These are phyloP conservation scores for Lasiosphaeria ovina DNA, from an alignment of 495 filamentous ascomycete species.

Conservation along the genomic window DNA sequence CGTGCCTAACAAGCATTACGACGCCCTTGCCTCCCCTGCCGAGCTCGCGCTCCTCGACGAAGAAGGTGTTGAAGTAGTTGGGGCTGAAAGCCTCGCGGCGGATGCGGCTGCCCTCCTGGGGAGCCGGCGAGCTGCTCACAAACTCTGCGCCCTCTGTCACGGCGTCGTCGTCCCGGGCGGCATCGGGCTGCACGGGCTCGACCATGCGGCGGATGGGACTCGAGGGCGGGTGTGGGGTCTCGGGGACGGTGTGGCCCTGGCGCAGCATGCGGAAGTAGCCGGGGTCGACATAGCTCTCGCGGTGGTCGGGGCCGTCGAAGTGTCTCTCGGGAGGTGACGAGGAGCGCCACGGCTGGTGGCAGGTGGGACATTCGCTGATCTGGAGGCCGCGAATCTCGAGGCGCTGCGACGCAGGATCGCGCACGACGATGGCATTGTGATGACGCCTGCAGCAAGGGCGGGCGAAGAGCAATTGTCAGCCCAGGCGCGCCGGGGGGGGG, in stretches of 20 bases:
- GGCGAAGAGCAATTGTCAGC: slow-evolving; percentile 2
- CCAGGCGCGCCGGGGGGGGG: not conserved
- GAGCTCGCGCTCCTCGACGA: slow-evolving; percentile 79
- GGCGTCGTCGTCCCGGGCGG: slow-evolving; percentile 20
- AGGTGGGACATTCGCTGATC: slow-evolving; percentile 77
- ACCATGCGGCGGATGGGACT: slow-evolving; percentile 50
- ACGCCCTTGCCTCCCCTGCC: slow-evolving; percentile 93
- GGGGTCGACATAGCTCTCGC: slow-evolving; percentile 76
- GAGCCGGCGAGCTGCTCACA: slow-evolving; percentile 50
- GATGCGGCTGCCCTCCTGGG: slow-evolving; percentile 61
- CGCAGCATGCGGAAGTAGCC: slow-evolving; percentile 94
- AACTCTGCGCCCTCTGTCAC: slow-evolving; percentile 48
- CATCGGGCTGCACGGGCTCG: slow-evolving; percentile 36
- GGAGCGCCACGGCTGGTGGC: slow-evolving; percentile 71
- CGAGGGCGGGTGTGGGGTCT: slow-evolving; percentile 35
- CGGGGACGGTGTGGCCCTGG: slow-evolving; percentile 33
- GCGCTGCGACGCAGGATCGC: slow-evolving; percentile 79
- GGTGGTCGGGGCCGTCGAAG: slow-evolving; percentile 39
- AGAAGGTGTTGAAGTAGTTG: slow-evolving; percentile 88
- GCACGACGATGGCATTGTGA: slow-evolving; percentile 86
- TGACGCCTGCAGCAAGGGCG: slow-evolving; percentile 64
- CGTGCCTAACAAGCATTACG: slow-evolving; percentile 84
- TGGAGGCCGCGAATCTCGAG: slow-evolving; percentile 71
- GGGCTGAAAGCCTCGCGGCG: slow-evolving; percentile 82
- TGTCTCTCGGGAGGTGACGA: slow-evolving; percentile 46